phyloP scores from a whole-genome alignment of 2,329 filamentous ascomycete species.

The Colletotrichum chlorophyti region DNA sequence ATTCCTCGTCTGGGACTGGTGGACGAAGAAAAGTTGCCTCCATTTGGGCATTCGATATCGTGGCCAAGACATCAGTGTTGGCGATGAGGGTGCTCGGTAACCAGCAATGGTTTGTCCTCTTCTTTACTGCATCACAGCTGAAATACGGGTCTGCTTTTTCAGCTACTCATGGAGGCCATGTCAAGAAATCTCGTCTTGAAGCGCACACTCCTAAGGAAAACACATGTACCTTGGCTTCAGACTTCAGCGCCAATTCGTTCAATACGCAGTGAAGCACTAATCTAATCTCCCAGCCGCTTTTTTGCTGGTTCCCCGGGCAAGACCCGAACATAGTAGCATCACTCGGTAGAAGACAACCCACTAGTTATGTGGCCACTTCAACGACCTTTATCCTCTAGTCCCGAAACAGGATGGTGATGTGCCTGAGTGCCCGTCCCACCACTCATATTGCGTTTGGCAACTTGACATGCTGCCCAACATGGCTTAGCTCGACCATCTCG shows the following conservation, averaged over 20 bases:
- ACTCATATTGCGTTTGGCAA: background rate
- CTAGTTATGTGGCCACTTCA: background rate
- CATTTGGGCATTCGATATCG: background rate
- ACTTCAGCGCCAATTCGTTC: background rate
- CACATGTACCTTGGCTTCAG: background rate
- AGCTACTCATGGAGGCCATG: too few species aligned
- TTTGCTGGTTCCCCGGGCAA: conserved; percentile 9
- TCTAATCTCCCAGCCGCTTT: background rate
- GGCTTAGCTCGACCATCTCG: background rate
- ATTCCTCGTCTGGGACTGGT: background rate
- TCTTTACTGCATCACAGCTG: too few species aligned
- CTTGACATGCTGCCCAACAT: background rate
- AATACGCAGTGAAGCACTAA: too few species aligned
- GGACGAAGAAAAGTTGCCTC: background rate
- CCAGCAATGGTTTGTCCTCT: too few species aligned
- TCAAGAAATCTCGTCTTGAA: too few species aligned
- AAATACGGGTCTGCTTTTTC: too few species aligned
- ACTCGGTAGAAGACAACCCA: background rate
- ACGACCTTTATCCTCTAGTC: background rate
- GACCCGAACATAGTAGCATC: background rate
- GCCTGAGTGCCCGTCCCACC: conserved; percentile 6
- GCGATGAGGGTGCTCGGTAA: too few species aligned
- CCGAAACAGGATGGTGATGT: background rate
- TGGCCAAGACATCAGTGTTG: background rate
- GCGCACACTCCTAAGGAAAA: too few species aligned